Percentiles rank a stretch among this genome's conserved stretches.
Conservation (phyloP, 2,329 filamentous ascomycete species). For the Myotisia sp. region DNA sequence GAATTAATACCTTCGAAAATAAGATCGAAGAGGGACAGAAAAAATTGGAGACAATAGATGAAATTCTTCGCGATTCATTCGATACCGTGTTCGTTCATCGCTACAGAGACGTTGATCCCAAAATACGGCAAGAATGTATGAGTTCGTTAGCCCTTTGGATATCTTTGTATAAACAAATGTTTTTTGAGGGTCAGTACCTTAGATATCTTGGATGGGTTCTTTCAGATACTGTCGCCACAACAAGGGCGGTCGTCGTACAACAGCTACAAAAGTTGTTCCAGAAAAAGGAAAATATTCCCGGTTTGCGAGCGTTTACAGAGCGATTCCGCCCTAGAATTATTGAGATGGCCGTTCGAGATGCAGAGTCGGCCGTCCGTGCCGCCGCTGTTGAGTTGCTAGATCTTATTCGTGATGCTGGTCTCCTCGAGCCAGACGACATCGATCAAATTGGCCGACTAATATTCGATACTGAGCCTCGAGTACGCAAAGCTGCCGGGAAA, state of each 20-base stretch:
- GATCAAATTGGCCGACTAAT: constrained; percentile 76
- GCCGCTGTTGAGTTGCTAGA: constrained; percentile 70
- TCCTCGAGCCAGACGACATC: constrained; percentile 83
- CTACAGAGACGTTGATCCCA: constrained; percentile 84
- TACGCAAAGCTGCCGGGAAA: constrained; percentile 73
- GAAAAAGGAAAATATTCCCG: constrained; percentile 59
- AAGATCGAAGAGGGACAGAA: constrained; percentile 56
- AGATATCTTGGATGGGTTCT: constrained; percentile 93
- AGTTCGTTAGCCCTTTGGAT: constrained; percentile 84
- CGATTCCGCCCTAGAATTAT: constrained; percentile 74
- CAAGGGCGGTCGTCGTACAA: constrained; percentile 71
- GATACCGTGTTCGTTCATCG: constrained; percentile 88
- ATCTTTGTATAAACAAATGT: constrained; percentile 64
- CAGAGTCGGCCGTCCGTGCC: constrained; percentile 66
- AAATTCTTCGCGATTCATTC: constrained; percentile 70
- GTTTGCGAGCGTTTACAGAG: constrained; percentile 81
- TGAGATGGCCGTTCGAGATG: constrained; percentile 81
- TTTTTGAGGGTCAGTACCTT: constrained; percentile 80
- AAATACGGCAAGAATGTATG: constrained; percentile 77
- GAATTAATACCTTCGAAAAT: constrained; percentile 57
- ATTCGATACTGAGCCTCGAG: constrained; percentile 70
- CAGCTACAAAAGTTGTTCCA: constrained; percentile 70
- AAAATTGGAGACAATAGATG: constrained; percentile 55
- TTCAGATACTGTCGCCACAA: constrained; percentile 61
- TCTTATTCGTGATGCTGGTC: constrained; percentile 63